phyloP scores from a whole-genome alignment of 2,329 filamentous ascomycete genomes.

The Cercospora janseana region DNA sequence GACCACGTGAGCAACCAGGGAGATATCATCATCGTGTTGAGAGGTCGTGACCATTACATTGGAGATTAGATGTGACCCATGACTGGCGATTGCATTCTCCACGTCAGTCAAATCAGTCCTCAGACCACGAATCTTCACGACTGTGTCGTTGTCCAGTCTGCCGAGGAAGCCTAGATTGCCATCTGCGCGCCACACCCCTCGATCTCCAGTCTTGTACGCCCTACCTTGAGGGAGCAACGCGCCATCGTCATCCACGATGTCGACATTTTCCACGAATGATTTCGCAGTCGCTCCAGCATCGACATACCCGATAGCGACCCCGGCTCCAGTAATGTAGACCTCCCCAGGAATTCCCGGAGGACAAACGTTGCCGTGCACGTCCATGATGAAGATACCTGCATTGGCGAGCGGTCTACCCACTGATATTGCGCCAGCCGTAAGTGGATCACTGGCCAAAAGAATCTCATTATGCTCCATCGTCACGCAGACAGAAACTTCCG shows the following conservation, averaged over 20 bases:
- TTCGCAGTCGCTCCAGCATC: conserved; percentile 21
- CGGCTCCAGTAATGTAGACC: conserved; percentile 43
- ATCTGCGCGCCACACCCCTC: conserved; percentile 37
- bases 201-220: conserved; percentile 45
- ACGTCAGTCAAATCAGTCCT: conserved; percentile 52
- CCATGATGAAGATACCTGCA: conserved; percentile 44
- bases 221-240: conserved; percentile 3
- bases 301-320: conserved; percentile 41
- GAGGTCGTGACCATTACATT: conserved; percentile 30
- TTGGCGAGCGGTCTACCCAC: conserved; percentile 37
- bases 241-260: conserved; percentile 3
- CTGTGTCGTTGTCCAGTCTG: conserved; percentile 45
- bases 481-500: conserved; percentile 20
- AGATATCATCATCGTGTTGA: conserved; percentile 24
- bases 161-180: conserved; percentile 41
- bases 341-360: conserved; percentile 47
- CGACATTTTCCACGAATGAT: conserved; percentile 16
- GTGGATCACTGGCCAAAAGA: conserved; percentile 6
- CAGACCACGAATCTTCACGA: conserved; percentile 49
- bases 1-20: conserved; percentile 41
- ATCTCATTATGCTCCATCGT: conserved; percentile 13
- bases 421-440: conserved; percentile 13
- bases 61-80: conserved; percentile 29
- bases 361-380: conserved; percentile 39
- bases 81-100: conserved; percentile 35